A percentile compares a stretch with the other conserved stretches of the same genome.
Conservation (phyloP, 202 grass and related monocot species). For the Eragrostis tef region DNA sequence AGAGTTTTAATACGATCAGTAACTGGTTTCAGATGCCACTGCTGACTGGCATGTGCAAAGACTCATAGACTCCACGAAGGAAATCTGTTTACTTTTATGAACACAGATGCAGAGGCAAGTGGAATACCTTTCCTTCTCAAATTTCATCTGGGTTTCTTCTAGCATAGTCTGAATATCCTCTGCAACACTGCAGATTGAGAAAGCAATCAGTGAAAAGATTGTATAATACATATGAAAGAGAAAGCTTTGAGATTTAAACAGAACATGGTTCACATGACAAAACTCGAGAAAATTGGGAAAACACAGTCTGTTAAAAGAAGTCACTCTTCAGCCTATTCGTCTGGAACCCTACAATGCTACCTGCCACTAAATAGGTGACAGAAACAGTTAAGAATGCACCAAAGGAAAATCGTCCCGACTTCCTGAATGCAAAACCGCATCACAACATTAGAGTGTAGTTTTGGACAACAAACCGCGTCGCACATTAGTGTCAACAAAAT, state of each 20-base stretch:
- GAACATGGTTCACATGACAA: not conserved
- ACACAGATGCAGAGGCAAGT: not conserved
- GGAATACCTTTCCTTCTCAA: conserved; percentile 79
- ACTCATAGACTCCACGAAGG: not conserved
- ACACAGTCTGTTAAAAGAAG: not conserved
- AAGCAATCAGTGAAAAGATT: conserved; percentile 7
- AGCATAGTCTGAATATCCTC: conserved; percentile 66
- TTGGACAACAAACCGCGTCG: not conserved
- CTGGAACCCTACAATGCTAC: not conserved
- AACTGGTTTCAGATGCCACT: conserved; percentile 4
- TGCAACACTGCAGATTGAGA: conserved; percentile 61
- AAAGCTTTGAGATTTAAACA: not conserved
- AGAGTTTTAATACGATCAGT: not conserved
- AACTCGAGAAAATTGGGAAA: not conserved
- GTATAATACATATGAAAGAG: not conserved
- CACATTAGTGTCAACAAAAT: not conserved
- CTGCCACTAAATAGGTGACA: not conserved
- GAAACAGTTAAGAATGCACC: not conserved
- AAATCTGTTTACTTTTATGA: not conserved
- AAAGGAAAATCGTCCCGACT: not conserved
- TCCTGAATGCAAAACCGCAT: not conserved
- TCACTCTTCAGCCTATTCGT: not conserved
- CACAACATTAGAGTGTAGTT: not conserved
- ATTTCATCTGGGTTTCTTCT: conserved; percentile 73
- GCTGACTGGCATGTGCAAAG: not conserved